Base-by-base conservation (phyloP, 176 grass and related monocot species). In the Elaeis guineensis region DNA sequence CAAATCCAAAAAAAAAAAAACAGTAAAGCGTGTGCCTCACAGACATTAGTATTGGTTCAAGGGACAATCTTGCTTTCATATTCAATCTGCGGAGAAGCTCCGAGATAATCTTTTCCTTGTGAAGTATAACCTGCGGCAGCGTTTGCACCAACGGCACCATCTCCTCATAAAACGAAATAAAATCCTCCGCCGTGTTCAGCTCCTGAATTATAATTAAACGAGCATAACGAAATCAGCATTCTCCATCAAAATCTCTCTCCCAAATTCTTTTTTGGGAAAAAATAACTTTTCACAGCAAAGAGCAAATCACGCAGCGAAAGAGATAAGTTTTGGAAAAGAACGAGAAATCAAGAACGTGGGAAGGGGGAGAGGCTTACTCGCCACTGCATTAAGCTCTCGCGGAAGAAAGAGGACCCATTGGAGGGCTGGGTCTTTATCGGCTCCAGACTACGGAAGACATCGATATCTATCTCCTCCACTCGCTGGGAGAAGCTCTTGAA, bases 31-130 rank as follows among this genome's bases (percentile, higher is more conserved):
- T 20, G 14, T 6, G 63, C 49, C 62, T 54, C 54, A 75, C 86
- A 85, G 77, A 90, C 92, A 82, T 90, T 75, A 96, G 74, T 77
- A 90, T 78, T 59, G 92, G 86, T 55, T 90, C 86, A 14, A 96
- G 75, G 59, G 92, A 96, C 51, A 90, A 77, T 67, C 64, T 76
- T 20, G 92, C 83, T 62, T 25, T 59, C 80, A 96, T 69, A 17
- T 88, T 90, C 69, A 96, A 72, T 74, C 86, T 87, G 29, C 63
- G 61, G 9, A 90, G 25, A 65, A 96, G 80, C 63, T 78, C 75
- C 3, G 77, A 88, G 60, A 96, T 85, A 35, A 96, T 72, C 22
- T 74, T 84, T 69, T 90, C 92, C 49, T 75, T 66, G 53, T 90
- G 87, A 57, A 96, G 77, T 22, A 96, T 78, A 61, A 96, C 84